Conservation (phyloP, 1,139 yeast species). For the Saccharomyces hybrid region DNA sequence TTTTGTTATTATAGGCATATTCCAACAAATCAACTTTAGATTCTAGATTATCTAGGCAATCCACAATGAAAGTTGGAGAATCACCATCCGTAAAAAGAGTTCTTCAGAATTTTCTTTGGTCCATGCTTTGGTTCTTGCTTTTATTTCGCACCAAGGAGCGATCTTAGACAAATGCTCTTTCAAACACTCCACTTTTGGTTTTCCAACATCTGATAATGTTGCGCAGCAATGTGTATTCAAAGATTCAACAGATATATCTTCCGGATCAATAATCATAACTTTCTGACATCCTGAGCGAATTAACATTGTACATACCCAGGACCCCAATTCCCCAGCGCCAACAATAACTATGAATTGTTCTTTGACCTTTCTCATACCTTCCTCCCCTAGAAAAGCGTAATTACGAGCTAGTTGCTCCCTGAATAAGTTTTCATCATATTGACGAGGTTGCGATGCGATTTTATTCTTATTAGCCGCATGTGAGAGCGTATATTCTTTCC, state of each 20-base stretch:
- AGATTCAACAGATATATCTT: slow-evolving; percentile 87
- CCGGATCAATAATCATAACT: slow-evolving; percentile 80
- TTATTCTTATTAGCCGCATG: background rate
- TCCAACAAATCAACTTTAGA: slow-evolving; percentile 85
- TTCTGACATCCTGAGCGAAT: slow-evolving; percentile 82
- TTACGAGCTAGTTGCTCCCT: slow-evolving; percentile 90
- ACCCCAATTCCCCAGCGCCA: slow-evolving; percentile 99
- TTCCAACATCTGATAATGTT: slow-evolving; percentile 78
- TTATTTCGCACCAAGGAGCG: slow-evolving; percentile 88
- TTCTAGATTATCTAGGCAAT: slow-evolving; percentile 92
- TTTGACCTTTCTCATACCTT: slow-evolving; percentile 72
- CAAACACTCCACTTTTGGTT: slow-evolving; percentile 75
- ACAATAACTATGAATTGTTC: slow-evolving; percentile 74
- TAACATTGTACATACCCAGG: slow-evolving; percentile 91
- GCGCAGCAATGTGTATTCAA: slow-evolving; percentile 94
- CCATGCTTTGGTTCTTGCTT: slow-evolving; percentile 73
- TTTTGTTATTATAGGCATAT: slow-evolving; percentile 51
- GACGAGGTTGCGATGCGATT: slow-evolving; percentile 8
- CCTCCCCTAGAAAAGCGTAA: slow-evolving; percentile 81
- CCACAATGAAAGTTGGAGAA: slow-evolving; percentile 66
- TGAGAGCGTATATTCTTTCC: slow-evolving; percentile 13
- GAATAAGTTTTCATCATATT: slow-evolving; percentile 65
- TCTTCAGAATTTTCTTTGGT: slow-evolving; percentile 54
- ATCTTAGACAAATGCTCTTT: slow-evolving; percentile 54
- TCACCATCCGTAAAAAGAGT: slow-evolving; percentile 47